These are phyloP conservation scores for Boletus smithii DNA, from an alignment of 1,284 basidiomycete genomes.

Conservation along the genomic window DNA sequence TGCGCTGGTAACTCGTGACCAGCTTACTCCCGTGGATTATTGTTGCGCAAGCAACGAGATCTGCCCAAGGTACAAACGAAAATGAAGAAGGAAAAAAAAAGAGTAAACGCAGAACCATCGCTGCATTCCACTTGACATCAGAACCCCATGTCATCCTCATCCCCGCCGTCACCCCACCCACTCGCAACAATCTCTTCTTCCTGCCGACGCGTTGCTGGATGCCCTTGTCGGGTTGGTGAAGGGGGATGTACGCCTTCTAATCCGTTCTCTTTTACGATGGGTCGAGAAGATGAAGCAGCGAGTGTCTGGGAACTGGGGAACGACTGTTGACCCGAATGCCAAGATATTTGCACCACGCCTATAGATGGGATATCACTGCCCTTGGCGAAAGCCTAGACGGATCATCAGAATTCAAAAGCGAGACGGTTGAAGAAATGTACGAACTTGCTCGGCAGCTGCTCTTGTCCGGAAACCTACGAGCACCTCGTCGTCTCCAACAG, in stretches of 20 bases:
- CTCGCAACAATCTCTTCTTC: constrained; percentile 58
- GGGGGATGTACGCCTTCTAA: constrained; percentile 9
- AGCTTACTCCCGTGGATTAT: constrained; percentile 10
- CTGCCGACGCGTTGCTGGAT: constrained; percentile 31
- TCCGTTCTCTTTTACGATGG: constrained; percentile 13
- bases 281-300: constrained; percentile 17
- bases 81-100: constrained; percentile 3
- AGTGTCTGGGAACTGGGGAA: constrained; percentile 18
- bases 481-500: constrained; percentile 50
- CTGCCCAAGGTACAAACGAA: constrained; percentile 15
- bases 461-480: constrained; percentile 67
- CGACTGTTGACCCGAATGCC: constrained; percentile 48
- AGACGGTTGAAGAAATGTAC: constrained; percentile 10
- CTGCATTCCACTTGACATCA: constrained; percentile 12
- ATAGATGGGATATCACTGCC: constrained; percentile 60
- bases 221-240: constrained; percentile 15
- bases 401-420: constrained; percentile 8
- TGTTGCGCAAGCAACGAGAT: constrained; percentile 12
- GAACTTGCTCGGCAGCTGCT: constrained; percentile 71
- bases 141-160: constrained; percentile 61
- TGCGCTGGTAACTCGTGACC: constrained; percentile 12
- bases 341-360: constrained; percentile 62
- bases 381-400: constrained; percentile 59
- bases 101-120: not conserved
- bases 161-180: constrained; percentile 61